These are phyloP conservation scores for Calycina herbarum DNA, from an alignment of 2,329 filamentous ascomycete genomes.

Conservation along the genomic window DNA sequence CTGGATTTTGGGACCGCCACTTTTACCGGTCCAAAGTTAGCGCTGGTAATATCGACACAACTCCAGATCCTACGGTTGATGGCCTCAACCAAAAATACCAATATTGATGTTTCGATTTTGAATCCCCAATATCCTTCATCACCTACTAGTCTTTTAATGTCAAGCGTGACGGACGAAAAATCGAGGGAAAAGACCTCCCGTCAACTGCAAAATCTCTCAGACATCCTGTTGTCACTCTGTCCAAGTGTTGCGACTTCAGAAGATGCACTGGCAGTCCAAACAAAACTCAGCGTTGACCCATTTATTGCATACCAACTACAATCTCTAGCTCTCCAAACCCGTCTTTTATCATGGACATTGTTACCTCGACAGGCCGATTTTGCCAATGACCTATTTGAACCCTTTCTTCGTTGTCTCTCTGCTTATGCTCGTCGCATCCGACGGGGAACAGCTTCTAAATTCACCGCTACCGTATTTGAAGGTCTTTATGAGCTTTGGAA, in stretches of 20 bases:
- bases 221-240: constrained; percentile 63
- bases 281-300: constrained; percentile 56
- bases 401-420: constrained; percentile 61
- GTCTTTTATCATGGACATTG: constrained; percentile 66
- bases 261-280: constrained; percentile 56
- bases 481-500: constrained; percentile 26
- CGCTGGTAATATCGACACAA: constrained; percentile 63
- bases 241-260: constrained; percentile 66
- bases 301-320: constrained; percentile 62
- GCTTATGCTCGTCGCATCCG: constrained; percentile 57
- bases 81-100: constrained; percentile 57
- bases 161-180: constrained; percentile 42
- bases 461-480: constrained; percentile 22
- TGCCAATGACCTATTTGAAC: constrained; percentile 65
- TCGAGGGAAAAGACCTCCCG: constrained; percentile 59
- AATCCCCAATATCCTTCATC: constrained; percentile 54
- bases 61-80: constrained; percentile 65
- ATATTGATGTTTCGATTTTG: constrained; percentile 59
- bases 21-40: constrained; percentile 46
- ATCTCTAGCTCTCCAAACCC: constrained; percentile 58
- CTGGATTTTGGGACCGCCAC: constrained; percentile 57
- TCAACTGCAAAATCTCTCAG: constrained; percentile 66
- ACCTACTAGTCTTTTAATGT: constrained; percentile 56
- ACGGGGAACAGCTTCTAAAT: constrained; percentile 21
- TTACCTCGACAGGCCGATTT: constrained; percentile 59